phyloP scores from a whole-genome alignment of 352 stramenopile species.

The Phytophthora macrochlamydospora region DNA sequence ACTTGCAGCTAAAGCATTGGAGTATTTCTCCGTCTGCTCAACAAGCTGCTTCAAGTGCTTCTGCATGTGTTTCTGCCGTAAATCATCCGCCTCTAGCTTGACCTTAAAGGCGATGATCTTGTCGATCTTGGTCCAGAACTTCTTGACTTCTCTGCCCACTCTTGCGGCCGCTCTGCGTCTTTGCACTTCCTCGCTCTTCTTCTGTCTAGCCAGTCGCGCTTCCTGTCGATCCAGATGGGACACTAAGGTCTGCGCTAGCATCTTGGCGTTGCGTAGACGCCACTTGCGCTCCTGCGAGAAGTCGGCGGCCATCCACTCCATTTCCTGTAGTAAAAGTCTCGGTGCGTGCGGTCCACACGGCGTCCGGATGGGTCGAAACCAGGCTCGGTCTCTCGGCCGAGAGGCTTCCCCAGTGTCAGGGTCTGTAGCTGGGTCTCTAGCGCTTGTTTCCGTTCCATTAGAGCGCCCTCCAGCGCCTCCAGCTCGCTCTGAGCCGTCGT shows the following conservation, averaged over 20 bases:
- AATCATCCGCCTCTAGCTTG: constrained; percentile 90
- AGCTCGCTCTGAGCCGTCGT: constrained; percentile 14
- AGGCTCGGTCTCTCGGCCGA: constrained; percentile 37
- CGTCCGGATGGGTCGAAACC: constrained; percentile 46
- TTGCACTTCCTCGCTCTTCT: constrained; percentile 40
- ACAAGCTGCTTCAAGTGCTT: constrained; percentile 95
- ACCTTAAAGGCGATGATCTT: constrained; percentile 98
- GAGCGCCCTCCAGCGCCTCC: constrained; percentile 34
- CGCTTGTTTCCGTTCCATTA: constrained; percentile 45
- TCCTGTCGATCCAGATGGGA: constrained; percentile 31
- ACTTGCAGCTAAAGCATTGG: constrained; percentile 73
- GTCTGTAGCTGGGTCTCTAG: constrained; percentile 46
- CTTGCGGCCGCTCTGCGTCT: constrained; percentile 67
- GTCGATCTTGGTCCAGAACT: constrained; percentile 98
- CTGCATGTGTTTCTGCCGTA: constrained; percentile 94
- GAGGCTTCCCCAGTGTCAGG: constrained; percentile 55
- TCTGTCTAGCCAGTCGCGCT: constrained; percentile 29
- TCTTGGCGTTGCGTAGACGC: constrained; percentile 77
- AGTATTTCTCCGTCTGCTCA: constrained; percentile 97
- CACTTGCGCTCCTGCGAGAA: constrained; percentile 92
- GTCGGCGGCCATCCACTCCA: constrained; percentile 94
- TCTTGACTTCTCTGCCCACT: constrained; percentile 90
- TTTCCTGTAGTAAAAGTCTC: constrained; percentile 86
- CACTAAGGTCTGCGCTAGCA: constrained; percentile 65
- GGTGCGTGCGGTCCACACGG: constrained; percentile 50